Evolutionary conservation across 306 rosid species (phyloP).

Genomic region (Ceratonia siliqua): DNA sequence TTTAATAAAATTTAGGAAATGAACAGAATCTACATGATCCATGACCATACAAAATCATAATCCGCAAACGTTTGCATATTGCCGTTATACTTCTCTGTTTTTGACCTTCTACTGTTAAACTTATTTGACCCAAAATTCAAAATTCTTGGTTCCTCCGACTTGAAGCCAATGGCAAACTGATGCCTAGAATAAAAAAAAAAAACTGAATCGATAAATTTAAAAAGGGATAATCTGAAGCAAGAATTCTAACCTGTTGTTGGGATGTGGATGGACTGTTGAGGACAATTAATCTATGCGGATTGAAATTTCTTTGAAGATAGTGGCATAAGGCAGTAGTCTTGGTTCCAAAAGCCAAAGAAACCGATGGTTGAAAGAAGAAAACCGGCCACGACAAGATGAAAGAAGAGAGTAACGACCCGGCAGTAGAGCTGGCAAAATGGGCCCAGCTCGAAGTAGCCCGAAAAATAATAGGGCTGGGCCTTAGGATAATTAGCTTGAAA

Average conservation of each 20-base stretch:
- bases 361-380: too few species aligned
- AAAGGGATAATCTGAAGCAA: background rate
- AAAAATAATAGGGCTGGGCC: too few species aligned
- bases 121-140: background rate
- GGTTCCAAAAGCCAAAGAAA: too few species aligned
- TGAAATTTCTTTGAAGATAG: too few species aligned
- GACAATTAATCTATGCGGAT: too few species aligned
- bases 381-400: too few species aligned
- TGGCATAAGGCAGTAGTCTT: too few species aligned
- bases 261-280: too few species aligned
- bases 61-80: background rate
- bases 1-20: constrained; percentile 17
- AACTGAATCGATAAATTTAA: background rate
- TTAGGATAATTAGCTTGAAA: too few species aligned
- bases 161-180: background rate
- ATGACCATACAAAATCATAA: constrained; percentile 1
- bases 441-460: too few species aligned
- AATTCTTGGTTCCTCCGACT: background rate
- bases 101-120: background rate
- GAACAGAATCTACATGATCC: background rate
- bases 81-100: background rate
- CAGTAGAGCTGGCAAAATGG: too few species aligned
- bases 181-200: background rate
- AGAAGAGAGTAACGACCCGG: too few species aligned
- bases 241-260: constrained; percentile 48